Base-by-base conservation (phyloP, 495 filamentous ascomycete genomes). In the Xylaria acuta region DNA sequence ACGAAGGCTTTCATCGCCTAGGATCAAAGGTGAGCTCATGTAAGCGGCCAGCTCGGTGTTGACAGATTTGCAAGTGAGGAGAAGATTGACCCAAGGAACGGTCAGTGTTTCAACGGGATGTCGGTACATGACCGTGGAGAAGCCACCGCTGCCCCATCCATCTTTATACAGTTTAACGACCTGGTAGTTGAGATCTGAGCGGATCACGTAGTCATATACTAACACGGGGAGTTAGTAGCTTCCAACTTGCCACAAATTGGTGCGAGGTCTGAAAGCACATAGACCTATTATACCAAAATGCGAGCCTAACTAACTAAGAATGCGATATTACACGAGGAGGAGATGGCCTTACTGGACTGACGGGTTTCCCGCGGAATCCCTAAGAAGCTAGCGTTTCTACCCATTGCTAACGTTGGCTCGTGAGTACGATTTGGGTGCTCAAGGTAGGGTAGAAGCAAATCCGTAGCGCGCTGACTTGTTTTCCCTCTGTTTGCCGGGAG, bases 201-300 rank as follows among this genome's bases (percentile, higher is more conserved):
- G 40, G 12, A 64, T 25, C 41, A 64, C 40, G 25, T 64, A 64
- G 62, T 47, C 25, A 32, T 64, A 64, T 43, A 64, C 62, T 64
- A 32, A n/a, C 14, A n/a, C 22, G 6, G 5, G 40, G 11, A 20
- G 40, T 64, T 20, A 64, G 40, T 32, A 32, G 1, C 41, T 47
- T 27, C 14, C n/a, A 4, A 64, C 22, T 2, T 25, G 5, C 25
- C 9, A 40, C 16, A 59, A 16, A 32, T 32, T 12, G 2, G 25
- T 6, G 11, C 54, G 30, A 58, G 22, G 56, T n/a, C 32, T 59
- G 18, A 59, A 20, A n/a, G 16, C 18, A n/a, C 38, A 20, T 34
- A 59, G 16, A 59, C 14, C 8, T 34, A 6, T 16, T 14, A 14
- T 16, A 16, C 12, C 4, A 59, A 59, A 20, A 12, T 36, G 27